These are phyloP conservation scores for Astrothelium macrocarpum DNA, from an alignment of 495 filamentous ascomycete species.

Conservation along the genomic window DNA sequence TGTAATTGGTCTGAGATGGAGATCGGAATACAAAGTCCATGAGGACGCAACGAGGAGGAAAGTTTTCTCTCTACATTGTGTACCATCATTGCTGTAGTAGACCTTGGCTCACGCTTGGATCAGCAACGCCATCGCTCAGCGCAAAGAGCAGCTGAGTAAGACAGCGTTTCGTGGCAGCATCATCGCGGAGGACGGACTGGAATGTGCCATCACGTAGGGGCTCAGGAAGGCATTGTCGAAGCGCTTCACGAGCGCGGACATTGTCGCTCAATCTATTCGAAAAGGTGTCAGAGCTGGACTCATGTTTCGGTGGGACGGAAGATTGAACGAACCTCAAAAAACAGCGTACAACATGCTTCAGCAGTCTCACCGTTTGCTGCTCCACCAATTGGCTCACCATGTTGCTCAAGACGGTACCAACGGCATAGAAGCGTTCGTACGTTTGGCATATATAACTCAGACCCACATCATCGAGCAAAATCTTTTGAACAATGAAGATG, in stretches of 20 bases:
- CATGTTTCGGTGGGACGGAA: too few species aligned
- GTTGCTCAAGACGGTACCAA: slow-evolving; percentile 94
- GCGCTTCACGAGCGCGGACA: slow-evolving; percentile 85
- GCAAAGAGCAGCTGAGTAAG: slow-evolving; percentile 95
- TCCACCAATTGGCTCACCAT: slow-evolving; percentile 98
- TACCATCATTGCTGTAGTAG: neutral
- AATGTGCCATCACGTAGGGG: slow-evolving; percentile 96
- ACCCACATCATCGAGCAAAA: slow-evolving; percentile 93
- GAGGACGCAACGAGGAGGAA: too few species aligned
- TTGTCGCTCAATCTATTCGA: slow-evolving; percentile 77
- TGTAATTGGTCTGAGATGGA: too few species aligned
- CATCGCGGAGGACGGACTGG: slow-evolving; percentile 88
- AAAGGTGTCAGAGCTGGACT: slow-evolving; percentile 12
- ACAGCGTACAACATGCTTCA: slow-evolving; percentile 97
- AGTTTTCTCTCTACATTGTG: neutral
- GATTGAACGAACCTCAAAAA: slow-evolving; percentile 67
- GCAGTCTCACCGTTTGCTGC: slow-evolving; percentile 86
- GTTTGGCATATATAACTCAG: slow-evolving; percentile 97
- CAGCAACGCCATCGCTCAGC: slow-evolving; percentile 83
- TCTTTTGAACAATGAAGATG: slow-evolving; percentile 99
- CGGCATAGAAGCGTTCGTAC: slow-evolving; percentile 98
- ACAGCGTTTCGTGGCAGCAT: slow-evolving; percentile 96
- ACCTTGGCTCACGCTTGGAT: slow-evolving; percentile 25
- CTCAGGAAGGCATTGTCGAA: slow-evolving; percentile 93
- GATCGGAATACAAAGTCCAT: too few species aligned